These are phyloP conservation scores for Insectozyma bohioensis DNA, from an alignment of 1,139 yeast species.

Conservation along the genomic window DNA sequence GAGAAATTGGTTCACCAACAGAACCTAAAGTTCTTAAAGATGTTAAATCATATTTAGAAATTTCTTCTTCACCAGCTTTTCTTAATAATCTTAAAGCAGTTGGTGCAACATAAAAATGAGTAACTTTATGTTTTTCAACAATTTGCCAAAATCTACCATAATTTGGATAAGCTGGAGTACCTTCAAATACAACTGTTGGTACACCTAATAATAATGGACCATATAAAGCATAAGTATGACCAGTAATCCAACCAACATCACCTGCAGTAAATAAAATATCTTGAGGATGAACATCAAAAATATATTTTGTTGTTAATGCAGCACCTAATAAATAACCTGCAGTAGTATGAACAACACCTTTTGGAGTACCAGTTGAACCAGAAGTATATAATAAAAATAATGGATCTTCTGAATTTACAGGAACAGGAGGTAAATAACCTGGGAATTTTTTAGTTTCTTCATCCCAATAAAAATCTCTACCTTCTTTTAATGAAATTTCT, in stretches of 20 bases:
- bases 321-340: slow-evolving; percentile 96
- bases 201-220: slow-evolving; percentile 91
- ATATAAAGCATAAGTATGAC: slow-evolving; percentile 93
- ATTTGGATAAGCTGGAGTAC: slow-evolving; percentile 97
- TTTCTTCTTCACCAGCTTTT: slow-evolving; percentile 87
- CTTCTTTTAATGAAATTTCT: slow-evolving; percentile 65
- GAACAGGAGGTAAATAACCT: slow-evolving; percentile 82
- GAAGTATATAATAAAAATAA: slow-evolving; percentile 91
- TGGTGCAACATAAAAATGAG: slow-evolving; percentile 98
- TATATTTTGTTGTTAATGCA: slow-evolving; percentile 88
- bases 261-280: slow-evolving; percentile 96
- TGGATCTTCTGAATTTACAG: slow-evolving; percentile 92
- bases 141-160: slow-evolving; percentile 97
- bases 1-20: slow-evolving; percentile 98
- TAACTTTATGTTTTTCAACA: slow-evolving; percentile 87
- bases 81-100: slow-evolving; percentile 94
- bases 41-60: slow-evolving; percentile 82
- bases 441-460: slow-evolving; percentile 79
- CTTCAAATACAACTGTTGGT: slow-evolving; percentile 91
- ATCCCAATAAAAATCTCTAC: slow-evolving; percentile 95
- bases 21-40: slow-evolving; percentile 94
- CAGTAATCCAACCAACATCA: slow-evolving; percentile 99
- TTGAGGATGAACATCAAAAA: slow-evolving; percentile 86
- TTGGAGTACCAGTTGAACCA: slow-evolving; percentile 97
- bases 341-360: slow-evolving; percentile 95